Evolutionary conservation across 2,329 filamentous ascomycete genomes (phyloP).

Genomic region (Emydomyces testavorans): DNA sequence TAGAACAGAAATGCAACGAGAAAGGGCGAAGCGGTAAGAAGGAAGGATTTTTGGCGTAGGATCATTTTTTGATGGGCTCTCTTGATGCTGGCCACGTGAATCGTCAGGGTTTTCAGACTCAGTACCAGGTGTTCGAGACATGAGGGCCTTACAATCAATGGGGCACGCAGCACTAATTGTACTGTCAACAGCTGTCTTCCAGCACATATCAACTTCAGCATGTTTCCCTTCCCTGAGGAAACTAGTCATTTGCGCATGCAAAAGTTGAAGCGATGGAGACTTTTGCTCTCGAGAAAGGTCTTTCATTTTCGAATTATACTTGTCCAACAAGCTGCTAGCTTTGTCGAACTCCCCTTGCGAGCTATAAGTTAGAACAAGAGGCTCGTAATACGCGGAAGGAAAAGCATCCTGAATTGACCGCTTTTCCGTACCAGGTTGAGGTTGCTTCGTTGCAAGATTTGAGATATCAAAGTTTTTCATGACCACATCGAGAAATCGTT

Average conservation of each 20-base stretch:
- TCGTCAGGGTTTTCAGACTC: background rate
- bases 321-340: conserved; percentile 45
- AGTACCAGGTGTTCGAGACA: background rate
- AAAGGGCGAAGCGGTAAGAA: conserved; percentile 40
- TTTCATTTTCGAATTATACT: conserved; percentile 33
- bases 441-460: conserved; percentile 37
- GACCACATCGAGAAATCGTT: conserved; percentile 29
- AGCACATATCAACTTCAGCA: conserved; percentile 53
- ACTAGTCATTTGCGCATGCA: conserved; percentile 57
- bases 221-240: conserved; percentile 46
- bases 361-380: conserved; percentile 47
- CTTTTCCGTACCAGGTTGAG: conserved; percentile 25
- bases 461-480: conserved; percentile 30
- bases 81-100: background rate
- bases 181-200: conserved; percentile 50
- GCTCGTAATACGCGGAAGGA: conserved; percentile 43
- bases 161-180: conserved; percentile 37
- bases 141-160: conserved; percentile 3
- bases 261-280: conserved; percentile 41
- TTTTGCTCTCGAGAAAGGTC: conserved; percentile 8
- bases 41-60: conserved; percentile 23
- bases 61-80: background rate
- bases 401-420: conserved; percentile 33
- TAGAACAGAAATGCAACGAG: conserved; percentile 40
- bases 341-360: conserved; percentile 36